Evolutionary conservation across 148 eudicot species (phyloP).

Genomic region (Chenopodium album): DNA sequence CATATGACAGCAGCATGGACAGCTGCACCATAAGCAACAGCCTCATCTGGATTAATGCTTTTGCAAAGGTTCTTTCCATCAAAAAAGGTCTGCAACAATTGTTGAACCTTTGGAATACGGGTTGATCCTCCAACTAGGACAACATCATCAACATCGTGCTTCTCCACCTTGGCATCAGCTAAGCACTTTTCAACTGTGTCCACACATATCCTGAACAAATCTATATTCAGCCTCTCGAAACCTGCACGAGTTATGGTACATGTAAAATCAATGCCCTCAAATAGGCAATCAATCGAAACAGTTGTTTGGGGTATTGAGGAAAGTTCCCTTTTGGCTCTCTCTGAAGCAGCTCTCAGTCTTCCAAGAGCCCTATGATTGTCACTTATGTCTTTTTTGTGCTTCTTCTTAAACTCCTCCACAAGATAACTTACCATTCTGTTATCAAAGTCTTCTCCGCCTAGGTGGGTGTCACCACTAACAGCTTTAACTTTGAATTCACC

Average conservation of each 20-base stretch:
- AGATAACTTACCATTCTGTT: no score
- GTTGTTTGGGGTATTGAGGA: not conserved
- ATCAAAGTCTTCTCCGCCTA: constrained; percentile 17
- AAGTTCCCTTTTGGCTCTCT: constrained; percentile 14
- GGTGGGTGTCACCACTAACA: constrained; percentile 9
- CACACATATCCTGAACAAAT: constrained; percentile 7
- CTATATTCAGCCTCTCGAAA: constrained; percentile 23
- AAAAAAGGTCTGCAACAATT: constrained; percentile 12
- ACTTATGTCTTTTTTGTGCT: not conserved
- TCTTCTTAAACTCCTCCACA: not conserved
- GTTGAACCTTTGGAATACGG: constrained; percentile 22
- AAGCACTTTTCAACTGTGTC: constrained; percentile 2
- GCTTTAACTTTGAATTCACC: not conserved
- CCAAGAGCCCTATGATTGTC: not conserved
- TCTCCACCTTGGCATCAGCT: constrained; percentile 7
- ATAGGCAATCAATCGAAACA: constrained; percentile 15
- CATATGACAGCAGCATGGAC: constrained; percentile 15
- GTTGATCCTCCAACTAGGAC: constrained; percentile 27
- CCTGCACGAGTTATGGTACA: constrained; percentile 5
- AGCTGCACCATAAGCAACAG: constrained; percentile 25
- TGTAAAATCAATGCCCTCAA: constrained; percentile 13
- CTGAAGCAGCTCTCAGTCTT: constrained; percentile 12
- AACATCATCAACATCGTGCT: constrained; percentile 2
- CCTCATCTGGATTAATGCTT: constrained; percentile 21
- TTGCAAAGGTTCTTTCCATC: constrained; percentile 10